Conservation (phyloP, 164 flowering plant genomes). For the Kingdonia uniflora region DNA sequence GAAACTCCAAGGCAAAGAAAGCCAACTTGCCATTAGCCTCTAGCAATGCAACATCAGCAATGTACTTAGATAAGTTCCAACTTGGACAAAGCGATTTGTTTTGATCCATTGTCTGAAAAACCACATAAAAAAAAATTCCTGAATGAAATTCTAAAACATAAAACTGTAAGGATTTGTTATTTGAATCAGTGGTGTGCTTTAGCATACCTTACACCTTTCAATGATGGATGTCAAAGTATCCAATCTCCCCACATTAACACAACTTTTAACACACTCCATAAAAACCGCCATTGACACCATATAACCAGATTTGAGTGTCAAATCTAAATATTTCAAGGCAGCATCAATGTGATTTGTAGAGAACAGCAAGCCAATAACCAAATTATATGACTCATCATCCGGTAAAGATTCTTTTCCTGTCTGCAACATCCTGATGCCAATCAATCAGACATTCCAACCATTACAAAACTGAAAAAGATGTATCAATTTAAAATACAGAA, state of each 20-base stretch:
- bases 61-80: constrained; percentile 51
- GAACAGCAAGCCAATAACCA: constrained; percentile 61
- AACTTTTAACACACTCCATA: constrained; percentile 45
- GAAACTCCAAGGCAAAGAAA: constrained; percentile 58
- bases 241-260: constrained; percentile 50
- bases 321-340: constrained; percentile 70
- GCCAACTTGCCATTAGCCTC: constrained; percentile 72
- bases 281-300: constrained; percentile 54
- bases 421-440: constrained; percentile 73
- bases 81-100: constrained; percentile 76
- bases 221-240: constrained; percentile 72
- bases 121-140: constrained; percentile 3
- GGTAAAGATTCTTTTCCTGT: constrained; percentile 63
- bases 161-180: background rate
- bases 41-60: constrained; percentile 65
- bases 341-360: constrained; percentile 38
- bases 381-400: constrained; percentile 71
- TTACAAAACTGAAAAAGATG: constrained; percentile 9
- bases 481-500: background rate
- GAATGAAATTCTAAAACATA: background rate
- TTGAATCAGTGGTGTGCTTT: background rate
- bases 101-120: constrained; percentile 64
- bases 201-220: constrained; percentile 82
- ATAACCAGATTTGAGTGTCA: constrained; percentile 60
- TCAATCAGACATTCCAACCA: constrained; percentile 17